Percentiles rank a stretch among this genome's conserved stretches.
Conservation (phyloP, 164 flowering plant genomes). For the Pachysandra terminalis region DNA sequence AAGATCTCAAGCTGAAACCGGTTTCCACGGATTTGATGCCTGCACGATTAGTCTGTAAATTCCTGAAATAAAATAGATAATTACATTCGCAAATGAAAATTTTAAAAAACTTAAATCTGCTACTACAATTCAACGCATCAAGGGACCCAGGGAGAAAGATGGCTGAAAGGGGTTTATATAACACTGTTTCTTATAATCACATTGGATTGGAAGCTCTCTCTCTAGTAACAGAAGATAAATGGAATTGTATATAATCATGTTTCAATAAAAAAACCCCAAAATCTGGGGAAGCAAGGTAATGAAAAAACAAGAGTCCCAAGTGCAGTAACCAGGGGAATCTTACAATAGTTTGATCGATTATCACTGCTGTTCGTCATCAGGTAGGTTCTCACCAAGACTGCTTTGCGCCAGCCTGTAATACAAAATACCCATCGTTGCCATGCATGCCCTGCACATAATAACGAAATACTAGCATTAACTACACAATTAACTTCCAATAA, state of each 20-base stretch:
- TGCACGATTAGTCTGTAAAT: neutral
- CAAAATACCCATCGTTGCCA: constrained; percentile 95
- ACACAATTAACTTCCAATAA: too few species aligned
- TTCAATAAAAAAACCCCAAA: neutral
- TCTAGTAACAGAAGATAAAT: neutral
- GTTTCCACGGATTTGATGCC: neutral
- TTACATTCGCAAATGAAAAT: neutral
- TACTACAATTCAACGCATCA: neutral
- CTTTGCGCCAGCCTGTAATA: constrained; percentile 89
- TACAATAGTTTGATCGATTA: neutral
- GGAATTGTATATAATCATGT: neutral
- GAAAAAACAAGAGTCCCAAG: constrained; percentile 20
- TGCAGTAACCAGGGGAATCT: neutral
- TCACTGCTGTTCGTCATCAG: constrained; percentile 25
- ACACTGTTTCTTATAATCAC: neutral
- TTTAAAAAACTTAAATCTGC: neutral
- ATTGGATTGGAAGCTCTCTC: constrained; percentile 4
- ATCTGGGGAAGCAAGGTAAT: neutral
- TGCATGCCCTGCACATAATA: constrained; percentile 95
- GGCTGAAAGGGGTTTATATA: neutral
- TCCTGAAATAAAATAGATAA: neutral
- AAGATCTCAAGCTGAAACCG: neutral
- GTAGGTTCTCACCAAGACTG: constrained; percentile 29
- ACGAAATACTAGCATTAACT: too few species aligned
- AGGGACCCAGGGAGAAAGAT: neutral